phyloP scores from a whole-genome alignment of 441 rosid species.

The Gossypium lobatum region DNA sequence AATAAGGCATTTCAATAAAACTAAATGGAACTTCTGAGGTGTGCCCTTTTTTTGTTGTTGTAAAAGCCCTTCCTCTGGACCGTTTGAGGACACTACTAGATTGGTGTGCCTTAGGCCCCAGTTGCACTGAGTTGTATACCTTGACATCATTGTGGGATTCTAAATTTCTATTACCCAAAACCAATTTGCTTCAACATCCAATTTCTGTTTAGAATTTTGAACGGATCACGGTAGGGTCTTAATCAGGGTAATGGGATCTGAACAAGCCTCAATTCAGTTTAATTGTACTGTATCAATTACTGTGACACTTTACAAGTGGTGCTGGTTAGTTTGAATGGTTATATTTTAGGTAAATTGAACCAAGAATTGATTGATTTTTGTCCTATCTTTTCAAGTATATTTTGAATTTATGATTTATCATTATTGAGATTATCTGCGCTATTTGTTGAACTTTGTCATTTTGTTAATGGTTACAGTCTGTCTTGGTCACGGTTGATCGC shows the following conservation, averaged over 20 bases:
- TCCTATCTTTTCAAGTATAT: background rate
- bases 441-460: conserved; percentile 6
- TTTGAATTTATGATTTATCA: background rate
- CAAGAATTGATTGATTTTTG: background rate
- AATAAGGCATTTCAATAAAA: background rate
- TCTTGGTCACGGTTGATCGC: conserved; percentile 79
- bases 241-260: background rate
- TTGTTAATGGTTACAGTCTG: conserved; percentile 59
- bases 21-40: background rate
- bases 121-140: background rate
- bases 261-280: background rate
- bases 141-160: background rate
- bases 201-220: background rate
- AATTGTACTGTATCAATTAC: background rate
- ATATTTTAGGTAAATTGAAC: background rate
- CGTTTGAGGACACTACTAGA: background rate
- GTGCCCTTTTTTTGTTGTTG: background rate
- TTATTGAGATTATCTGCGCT: background rate
- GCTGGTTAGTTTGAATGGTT: conserved; percentile 6
- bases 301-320: background rate
- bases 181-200: background rate
- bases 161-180: background rate
- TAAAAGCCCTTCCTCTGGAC: background rate
- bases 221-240: background rate
- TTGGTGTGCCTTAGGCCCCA: background rate